Percentiles rank a stretch among this genome's conserved stretches.
phyloP scores from a whole-genome alignment of 78 protist species.

The Emiliania huxleyi region DNA sequence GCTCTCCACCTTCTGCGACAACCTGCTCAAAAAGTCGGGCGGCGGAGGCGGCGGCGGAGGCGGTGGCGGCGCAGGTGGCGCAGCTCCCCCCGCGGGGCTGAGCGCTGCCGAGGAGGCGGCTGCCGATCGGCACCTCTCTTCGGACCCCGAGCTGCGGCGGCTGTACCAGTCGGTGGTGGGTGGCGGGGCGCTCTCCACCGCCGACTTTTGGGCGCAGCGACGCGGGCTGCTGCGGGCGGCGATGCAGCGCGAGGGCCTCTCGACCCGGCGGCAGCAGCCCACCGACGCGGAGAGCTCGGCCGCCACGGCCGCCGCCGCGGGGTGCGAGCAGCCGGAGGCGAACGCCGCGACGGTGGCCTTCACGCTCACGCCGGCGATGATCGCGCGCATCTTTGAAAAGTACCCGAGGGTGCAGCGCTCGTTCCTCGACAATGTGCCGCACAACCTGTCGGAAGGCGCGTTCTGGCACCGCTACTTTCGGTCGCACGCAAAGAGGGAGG shows the following conservation, averaged over 20 bases:
- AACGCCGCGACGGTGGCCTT: not conserved
- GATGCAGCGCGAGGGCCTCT: not conserved
- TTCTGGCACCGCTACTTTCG: not conserved
- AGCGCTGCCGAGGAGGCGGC: too few relatives aligned
- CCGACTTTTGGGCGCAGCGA: not conserved
- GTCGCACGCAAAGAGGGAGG: too few relatives aligned
- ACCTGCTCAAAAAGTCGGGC: slow-evolving; percentile 2
- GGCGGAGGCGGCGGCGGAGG: too few relatives aligned
- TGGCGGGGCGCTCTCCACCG: not conserved
- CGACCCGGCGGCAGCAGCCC: not conserved
- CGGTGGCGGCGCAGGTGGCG: not conserved
- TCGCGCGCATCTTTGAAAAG: not conserved
- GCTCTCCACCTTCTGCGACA: slow-evolving; percentile 38
- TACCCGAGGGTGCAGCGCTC: not conserved
- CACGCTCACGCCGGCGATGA: not conserved
- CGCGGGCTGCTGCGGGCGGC: not conserved
- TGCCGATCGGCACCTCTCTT: too few relatives aligned
- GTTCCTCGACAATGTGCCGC: not conserved
- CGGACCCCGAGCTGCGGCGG: not conserved
- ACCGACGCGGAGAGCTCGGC: not conserved
- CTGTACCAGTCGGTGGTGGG: not conserved
- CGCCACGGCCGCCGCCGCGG: not conserved
- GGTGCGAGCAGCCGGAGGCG: not conserved
- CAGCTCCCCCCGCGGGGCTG: slow-evolving; percentile 52
- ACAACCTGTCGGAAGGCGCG: not conserved